phyloP scores from a whole-genome alignment of 768 basidiomycete genomes.

The Boletus sp. region DNA sequence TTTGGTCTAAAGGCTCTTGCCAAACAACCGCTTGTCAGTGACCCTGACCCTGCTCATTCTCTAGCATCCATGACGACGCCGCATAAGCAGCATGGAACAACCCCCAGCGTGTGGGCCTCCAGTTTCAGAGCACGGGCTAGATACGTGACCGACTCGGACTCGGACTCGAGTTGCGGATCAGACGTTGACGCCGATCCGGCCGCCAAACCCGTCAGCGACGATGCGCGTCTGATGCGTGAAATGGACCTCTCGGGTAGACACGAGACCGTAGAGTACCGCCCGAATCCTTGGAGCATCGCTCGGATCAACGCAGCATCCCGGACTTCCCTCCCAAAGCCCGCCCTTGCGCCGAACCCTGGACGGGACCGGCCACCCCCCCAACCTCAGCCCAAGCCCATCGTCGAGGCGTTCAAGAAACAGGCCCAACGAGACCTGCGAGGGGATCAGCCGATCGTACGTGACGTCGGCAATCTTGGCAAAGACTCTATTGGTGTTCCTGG shows the following conservation, averaged over 20 bases:
- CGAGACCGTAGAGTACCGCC: constrained; percentile 63
- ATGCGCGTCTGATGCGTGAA: constrained; percentile 39
- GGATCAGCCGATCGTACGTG: neutral
- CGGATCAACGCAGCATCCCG: constrained; percentile 72
- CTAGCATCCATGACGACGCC: neutral
- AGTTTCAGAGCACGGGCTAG: constrained; percentile 16
- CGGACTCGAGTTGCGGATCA: constrained; percentile 5
- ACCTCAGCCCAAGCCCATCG: constrained; percentile 34
- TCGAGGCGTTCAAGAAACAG: constrained; percentile 49
- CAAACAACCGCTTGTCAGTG: constrained; percentile 4
- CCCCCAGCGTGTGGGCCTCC: constrained; percentile 28
- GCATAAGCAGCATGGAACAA: neutral
- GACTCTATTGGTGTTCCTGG: neutral
- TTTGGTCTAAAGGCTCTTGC: constrained; percentile 1
- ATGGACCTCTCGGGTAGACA: constrained; percentile 60
- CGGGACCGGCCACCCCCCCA: constrained; percentile 7
- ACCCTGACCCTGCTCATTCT: neutral
- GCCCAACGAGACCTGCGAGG: constrained; percentile 15
- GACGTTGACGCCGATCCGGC: neutral
- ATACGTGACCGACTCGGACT: constrained; percentile 16
- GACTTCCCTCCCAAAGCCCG: constrained; percentile 1
- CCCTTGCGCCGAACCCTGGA: neutral
- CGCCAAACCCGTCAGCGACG: constrained; percentile 14
- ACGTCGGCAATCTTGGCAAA: neutral
- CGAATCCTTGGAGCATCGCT: constrained; percentile 81